These are phyloP conservation scores for Ophiostoma himal-ulmi DNA, from an alignment of 2,329 filamentous ascomycete genomes.

Conservation along the genomic window DNA sequence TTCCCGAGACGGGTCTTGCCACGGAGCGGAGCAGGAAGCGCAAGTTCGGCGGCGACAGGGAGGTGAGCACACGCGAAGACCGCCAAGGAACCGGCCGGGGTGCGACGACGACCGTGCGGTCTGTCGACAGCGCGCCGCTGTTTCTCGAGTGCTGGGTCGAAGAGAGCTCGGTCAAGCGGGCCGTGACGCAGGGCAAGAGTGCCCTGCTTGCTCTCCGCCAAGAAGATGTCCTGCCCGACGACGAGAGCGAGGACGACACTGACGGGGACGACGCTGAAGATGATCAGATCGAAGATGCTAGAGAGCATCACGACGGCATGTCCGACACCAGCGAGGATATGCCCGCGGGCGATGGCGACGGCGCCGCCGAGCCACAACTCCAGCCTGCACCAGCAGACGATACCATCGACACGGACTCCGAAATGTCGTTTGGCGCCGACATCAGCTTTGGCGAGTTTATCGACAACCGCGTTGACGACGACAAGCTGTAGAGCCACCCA, in stretches of 20 bases:
- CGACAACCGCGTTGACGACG: background rate
- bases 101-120: slow-evolving; percentile 46
- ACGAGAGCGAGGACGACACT: background rate
- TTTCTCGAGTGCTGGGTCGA: slow-evolving; percentile 64
- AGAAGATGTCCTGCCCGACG: background rate
- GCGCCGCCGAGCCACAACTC: background rate
- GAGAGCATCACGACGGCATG: background rate
- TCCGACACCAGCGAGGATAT: background rate
- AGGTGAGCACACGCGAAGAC: slow-evolving; percentile 25
- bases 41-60: slow-evolving; percentile 4
- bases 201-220: background rate
- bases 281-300: background rate
- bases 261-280: background rate
- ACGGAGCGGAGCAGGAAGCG: background rate
- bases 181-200: background rate
- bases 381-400: background rate
- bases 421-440: background rate
- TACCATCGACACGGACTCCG: background rate
- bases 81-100: slow-evolving; percentile 3
- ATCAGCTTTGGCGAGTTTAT: slow-evolving; percentile 8
- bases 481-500: background rate
- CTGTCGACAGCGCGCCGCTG: slow-evolving; percentile 53
- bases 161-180: slow-evolving; percentile 39
- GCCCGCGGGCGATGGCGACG: background rate
- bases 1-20: slow-evolving; percentile 11